Evolutionary conservation across 2,329 filamentous ascomycete species (phyloP), one percentile per base, ranked within the genome.

Genomic region (Conoideocrella luteorostrata): DNA sequence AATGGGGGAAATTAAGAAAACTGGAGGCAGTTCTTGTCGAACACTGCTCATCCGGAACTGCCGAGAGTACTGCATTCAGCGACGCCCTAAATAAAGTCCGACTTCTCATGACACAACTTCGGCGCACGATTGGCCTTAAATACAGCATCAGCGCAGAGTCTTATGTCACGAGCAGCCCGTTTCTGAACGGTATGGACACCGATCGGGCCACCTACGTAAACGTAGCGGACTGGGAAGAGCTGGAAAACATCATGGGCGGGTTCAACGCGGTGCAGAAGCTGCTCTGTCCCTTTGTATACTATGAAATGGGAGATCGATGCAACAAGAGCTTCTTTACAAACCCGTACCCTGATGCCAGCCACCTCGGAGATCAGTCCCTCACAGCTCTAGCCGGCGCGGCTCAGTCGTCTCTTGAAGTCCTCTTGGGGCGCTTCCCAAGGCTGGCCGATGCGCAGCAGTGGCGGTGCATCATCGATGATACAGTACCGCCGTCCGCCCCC

Each of bases 151-250:
- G 54, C 7, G 48, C 44, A 5, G 11, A 32, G 5, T 20, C 17
- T 15, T 38, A n/a, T 22, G 11, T 10, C 12, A 21, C n/a, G 21
- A 26, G 36, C 36, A n/a, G 21, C 13, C 5, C 12, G 3, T 38
- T 38, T 15, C 20, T 38, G 7, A 9, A 10, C 9, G 22, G 38
- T 17, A 54, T 66, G 20, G 65, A 67, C 12, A 39, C 53, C 3
- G 61, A 69, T 32, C 62, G 68, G 13, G 53, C 55, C 3, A 62
- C 60, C n/a, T 69, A 68, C 43, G 54, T 69, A 10, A 51, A 63
- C 21, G 52, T 54, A 1, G 41, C 39, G 20, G 54, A 65, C n/a
- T 62, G 58, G 23, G 36, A 50, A 2, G 32, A 26, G 9, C 45
- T 64, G 4, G 5, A 30, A 1, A 6, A 39, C 1, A 55, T 66